Percentiles rank a stretch among this genome's conserved stretches.
These are phyloP conservation scores for Colletotrichum kahawae DNA, from an alignment of 2,329 filamentous ascomycete genomes.

Conservation along the genomic window DNA sequence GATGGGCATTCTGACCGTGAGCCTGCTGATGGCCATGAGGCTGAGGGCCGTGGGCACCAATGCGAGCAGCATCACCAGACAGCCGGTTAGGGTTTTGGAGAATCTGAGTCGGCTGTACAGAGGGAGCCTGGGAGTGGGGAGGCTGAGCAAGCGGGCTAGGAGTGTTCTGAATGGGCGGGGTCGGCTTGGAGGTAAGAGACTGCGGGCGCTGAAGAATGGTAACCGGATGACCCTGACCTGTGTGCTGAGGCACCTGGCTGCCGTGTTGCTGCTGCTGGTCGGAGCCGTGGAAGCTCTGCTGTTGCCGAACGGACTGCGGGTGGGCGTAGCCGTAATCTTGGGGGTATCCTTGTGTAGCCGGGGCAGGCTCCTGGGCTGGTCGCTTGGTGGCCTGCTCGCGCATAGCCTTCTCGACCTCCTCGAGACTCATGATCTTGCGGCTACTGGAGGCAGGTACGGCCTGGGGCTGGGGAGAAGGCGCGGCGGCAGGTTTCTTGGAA, in stretches of 20 bases:
- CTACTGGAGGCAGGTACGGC: constrained; percentile 38
- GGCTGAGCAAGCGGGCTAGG: constrained; percentile 38
- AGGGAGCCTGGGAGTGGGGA: constrained; percentile 38
- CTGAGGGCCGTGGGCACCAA: constrained; percentile 24
- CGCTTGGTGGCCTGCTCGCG: constrained; percentile 67
- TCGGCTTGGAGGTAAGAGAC: constrained; percentile 44
- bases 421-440: constrained; percentile 90
- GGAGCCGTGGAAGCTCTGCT: constrained; percentile 15
- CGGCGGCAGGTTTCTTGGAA: constrained; percentile 54
- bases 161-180: constrained; percentile 35
- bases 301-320: constrained; percentile 17
- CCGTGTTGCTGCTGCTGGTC: constrained; percentile 31
- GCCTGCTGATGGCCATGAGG: constrained; percentile 28
- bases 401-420: constrained; percentile 96
- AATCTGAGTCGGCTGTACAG: constrained; percentile 73
- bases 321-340: constrained; percentile 23
- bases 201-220: constrained; percentile 62
- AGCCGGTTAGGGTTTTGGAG: constrained; percentile 79
- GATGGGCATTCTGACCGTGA: constrained; percentile 42
- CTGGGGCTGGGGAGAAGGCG: constrained; percentile 28
- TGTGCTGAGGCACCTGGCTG: constrained; percentile 31
- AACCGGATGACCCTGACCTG: constrained; percentile 53
- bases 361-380: constrained; percentile 34
- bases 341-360: constrained; percentile 29
- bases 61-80: constrained; percentile 49